A percentile compares a stretch with the other conserved stretches of the same genome.
Evolutionary conservation across 169 alveolate species (phyloP).

Genomic region (Plasmodium coatneyi): DNA sequence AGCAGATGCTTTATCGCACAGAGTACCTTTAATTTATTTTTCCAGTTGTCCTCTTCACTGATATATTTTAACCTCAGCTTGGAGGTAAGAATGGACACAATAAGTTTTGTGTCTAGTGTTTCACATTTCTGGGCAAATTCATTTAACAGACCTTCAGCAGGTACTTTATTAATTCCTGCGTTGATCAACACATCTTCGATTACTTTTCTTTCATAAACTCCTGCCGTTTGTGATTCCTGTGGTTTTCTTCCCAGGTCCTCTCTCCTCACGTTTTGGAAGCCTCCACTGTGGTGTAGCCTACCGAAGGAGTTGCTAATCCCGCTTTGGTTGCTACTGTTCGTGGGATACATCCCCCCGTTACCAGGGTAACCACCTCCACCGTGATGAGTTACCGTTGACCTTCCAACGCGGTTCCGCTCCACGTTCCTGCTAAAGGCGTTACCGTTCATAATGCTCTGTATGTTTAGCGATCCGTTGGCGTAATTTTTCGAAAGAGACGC

Average conservation of each 20-base stretch:
- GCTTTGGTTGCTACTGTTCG: neutral
- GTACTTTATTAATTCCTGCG: constrained; percentile 47
- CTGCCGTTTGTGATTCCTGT: constrained; percentile 35
- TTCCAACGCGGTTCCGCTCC: neutral
- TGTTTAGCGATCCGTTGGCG: constrained; percentile 61
- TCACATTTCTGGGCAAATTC: constrained; percentile 67
- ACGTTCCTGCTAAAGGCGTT: constrained; percentile 22
- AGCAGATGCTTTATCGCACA: constrained; percentile 30
- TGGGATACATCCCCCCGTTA: no score
- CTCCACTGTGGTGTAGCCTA: neutral
- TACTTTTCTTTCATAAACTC: constrained; percentile 43
- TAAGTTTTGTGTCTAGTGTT: constrained; percentile 59
- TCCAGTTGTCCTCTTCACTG: constrained; percentile 51
- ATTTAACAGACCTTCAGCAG: constrained; percentile 31
- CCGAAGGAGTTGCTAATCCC: neutral
- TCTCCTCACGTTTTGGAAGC: neutral
- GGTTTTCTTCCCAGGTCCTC: neutral
- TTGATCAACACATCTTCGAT: constrained; percentile 40
- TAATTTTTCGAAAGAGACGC: constrained; percentile 55
- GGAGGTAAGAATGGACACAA: constrained; percentile 34
- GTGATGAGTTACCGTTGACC: neutral
- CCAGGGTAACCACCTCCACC: neutral
- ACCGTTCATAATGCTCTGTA: constrained; percentile 61
- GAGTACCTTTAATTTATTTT: constrained; percentile 51
- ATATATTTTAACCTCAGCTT: constrained; percentile 10